Base-by-base conservation (phyloP, 2,329 filamentous ascomycete species). In the Remersonia thermophila region DNA sequence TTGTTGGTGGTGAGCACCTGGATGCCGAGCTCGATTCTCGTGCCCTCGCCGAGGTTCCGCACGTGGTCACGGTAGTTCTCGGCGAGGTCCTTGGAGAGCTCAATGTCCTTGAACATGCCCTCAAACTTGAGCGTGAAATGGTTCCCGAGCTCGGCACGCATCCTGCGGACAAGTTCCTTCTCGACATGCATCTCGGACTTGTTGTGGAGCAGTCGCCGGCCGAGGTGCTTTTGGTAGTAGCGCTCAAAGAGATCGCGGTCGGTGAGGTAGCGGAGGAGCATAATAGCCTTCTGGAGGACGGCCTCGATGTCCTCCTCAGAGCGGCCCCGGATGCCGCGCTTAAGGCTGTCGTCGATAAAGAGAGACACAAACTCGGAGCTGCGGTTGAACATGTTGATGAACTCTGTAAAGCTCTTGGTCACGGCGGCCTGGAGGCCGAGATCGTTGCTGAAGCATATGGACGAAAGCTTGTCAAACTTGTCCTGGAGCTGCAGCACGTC, bases 161-260 rank as follows among this genome's bases (percentile, higher is more conserved):
- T 95, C 45, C 89, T 83, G 0, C 80, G 81, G 35, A 98, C 91
- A 74, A 98, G 93, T 51, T 91, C 81, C 55, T 89, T 87, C 60
- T 98, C 91, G 1, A 86, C 84, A 51, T 84, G 80, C 54, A 83
- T 93, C 47, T 93, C 80, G 0, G 85, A 89, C 51, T 91, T 93
- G 54, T 80, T 83, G 61, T 91, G 83, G 13, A 98, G 66, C 29
- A 98, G 64, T 35, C 91, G 77, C 41, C 84, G 80, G 30, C 84
- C 89, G 16, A 98, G 70, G 59, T 98, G 91, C 55, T 93, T 93
- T 65, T 96, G 94, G 65, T 98, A 96, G 58, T 98, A 98, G 4
- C 83, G 77, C 62, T 98, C 89, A 51, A 98, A 95, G 47, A 93
- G 69, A 55, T 98, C 91, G 60, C 89, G 91, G 52, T 96, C 89